Conservation (phyloP, 164 flowering plant species). For the Tinospora cordifolia region DNA sequence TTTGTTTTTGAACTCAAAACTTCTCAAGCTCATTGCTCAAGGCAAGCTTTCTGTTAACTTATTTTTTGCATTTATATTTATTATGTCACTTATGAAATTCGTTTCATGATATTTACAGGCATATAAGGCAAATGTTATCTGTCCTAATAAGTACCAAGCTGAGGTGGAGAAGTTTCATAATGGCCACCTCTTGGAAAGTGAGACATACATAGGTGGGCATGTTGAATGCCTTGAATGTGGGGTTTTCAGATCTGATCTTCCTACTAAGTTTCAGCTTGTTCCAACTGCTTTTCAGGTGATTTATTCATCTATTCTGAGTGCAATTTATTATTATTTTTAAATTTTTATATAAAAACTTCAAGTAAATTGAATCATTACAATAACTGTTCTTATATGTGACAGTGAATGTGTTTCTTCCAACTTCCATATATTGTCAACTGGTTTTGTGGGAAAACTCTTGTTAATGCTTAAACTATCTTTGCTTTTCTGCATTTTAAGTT, state of each 20-base stretch:
- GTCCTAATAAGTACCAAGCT: slow-evolving; percentile 95
- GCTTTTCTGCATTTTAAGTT: too few relatives aligned
- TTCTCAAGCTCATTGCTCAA: not conserved
- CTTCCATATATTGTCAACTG: not conserved
- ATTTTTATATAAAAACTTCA: too few relatives aligned
- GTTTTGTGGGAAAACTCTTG: too few relatives aligned
- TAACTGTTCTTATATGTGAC: not conserved
- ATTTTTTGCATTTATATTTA: not conserved
- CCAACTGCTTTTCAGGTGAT: slow-evolving; percentile 83
- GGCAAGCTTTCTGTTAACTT: not conserved
- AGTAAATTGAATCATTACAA: not conserved
- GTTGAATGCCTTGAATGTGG: slow-evolving; percentile 99
- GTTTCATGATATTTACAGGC: slow-evolving; percentile 47
- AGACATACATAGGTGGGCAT: slow-evolving; percentile 98
- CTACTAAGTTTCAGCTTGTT: slow-evolving; percentile 84
- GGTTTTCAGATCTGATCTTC: slow-evolving; percentile 97
- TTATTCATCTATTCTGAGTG: slow-evolving; percentile 8
- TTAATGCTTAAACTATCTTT: too few relatives aligned
- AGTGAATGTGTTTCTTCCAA: not conserved
- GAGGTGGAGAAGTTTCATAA: slow-evolving; percentile 84
- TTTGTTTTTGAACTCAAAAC: not conserved
- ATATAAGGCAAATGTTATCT: slow-evolving; percentile 84
- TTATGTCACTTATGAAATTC: not conserved
- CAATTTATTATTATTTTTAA: too few relatives aligned
- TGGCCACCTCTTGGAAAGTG: slow-evolving; percentile 86